phyloP scores from a whole-genome alignment of 129 eudicot genomes.

The Centaurea solstitialis region DNA sequence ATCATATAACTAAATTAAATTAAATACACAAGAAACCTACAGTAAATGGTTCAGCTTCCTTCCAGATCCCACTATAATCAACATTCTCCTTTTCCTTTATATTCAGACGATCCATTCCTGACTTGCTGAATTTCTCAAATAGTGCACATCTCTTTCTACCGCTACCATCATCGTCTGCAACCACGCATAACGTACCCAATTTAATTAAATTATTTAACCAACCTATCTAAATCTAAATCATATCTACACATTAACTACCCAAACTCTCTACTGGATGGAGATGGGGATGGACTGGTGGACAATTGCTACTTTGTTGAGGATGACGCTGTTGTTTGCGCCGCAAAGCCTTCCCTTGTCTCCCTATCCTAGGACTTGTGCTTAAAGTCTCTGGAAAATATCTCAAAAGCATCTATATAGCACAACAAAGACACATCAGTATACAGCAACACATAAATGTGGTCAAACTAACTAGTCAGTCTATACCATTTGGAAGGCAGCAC shows the following conservation, averaged over 20 bases:
- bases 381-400: conserved; percentile 62
- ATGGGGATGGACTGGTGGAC: conserved; percentile 23
- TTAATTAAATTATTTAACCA: not conserved
- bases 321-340: conserved; percentile 63
- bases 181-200: not conserved
- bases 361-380: conserved; percentile 55
- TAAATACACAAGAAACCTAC: conserved; percentile 37
- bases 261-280: conserved; percentile 7
- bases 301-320: conserved; percentile 14
- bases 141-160: conserved; percentile 26
- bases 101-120: conserved; percentile 71
- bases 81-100: conserved; percentile 37
- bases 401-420: conserved; percentile 55
- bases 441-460: not conserved
- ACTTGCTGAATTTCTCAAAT: conserved; percentile 62
- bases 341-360: conserved; percentile 92
- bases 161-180: not conserved
- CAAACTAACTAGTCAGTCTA: not conserved
- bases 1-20: too few species aligned
- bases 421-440: conserved; percentile 2
- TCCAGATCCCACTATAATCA: conserved; percentile 59
- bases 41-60: conserved; percentile 57
- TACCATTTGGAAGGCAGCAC: conserved; percentile 97
- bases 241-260: not conserved
- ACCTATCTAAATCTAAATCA: not conserved